Evolutionary conservation across 305 asterid genomes (phyloP), one percentile per base, ranked within the genome.

Genomic region (Fraxinus paxiana): DNA sequence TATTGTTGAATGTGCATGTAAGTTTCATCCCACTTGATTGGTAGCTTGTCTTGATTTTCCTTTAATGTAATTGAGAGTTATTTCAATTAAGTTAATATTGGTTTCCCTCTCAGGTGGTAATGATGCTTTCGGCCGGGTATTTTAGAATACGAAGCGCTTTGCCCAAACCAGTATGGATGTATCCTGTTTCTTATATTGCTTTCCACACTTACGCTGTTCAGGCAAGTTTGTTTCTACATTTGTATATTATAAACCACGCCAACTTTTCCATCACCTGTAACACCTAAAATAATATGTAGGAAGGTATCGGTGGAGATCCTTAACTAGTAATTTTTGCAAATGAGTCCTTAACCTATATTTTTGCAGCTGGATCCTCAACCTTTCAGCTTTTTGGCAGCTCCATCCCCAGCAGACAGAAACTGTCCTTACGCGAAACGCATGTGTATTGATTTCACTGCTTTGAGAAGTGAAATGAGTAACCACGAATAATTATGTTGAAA

Each of bases 61-160:
- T 82, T 24, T 73, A 78, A 30, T 13, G 51, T 63, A 26, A 18
- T 33, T 18, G 4, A 18, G 13, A 17, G 59, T 56, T 37, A 17
- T 65, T 65, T 35, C 22, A 37, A 41, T 70, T 77, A 80, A 13
- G 80, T 75, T 10, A 37, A 79, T 20, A 31, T 6, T 6, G 46
- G 70, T 69, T 78, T 61, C 54, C 78, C 65, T 87, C 81, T 77
- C 95, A 96, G 98, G 89, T 93, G 87, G 86, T 90, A 77, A 87
- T 96, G 97, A 96, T 96, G 94, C 92, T 96, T 76, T 91, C 99
- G 0, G 97, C 95, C 4, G 99, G 99, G 74, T 90, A 89, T 84
- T 93, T 94, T 78, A 88, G 99, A 89, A 88, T 93, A 67, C 92
- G 98, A 73, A 89, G 96, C 77, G 91, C 90, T 75, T 89, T 96